Conservation (phyloP, 176 grass and related monocot genomes). For the Guadua angustifolia region DNA sequence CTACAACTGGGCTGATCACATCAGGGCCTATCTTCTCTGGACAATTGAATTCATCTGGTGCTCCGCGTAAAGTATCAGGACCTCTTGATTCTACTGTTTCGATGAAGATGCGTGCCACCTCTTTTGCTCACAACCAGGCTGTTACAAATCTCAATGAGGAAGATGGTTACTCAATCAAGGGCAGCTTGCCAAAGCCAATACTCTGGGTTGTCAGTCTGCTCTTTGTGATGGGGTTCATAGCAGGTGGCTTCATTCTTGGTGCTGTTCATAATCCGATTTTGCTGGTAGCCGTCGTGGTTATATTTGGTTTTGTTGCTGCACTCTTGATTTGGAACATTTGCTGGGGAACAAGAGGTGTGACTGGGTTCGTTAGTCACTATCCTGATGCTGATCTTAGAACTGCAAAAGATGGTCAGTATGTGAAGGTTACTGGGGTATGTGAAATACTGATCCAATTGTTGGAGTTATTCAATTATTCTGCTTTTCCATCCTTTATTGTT, state of each 20-base stretch:
- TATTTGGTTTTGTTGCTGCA: conserved; percentile 59
- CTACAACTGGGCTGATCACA: conserved; percentile 84
- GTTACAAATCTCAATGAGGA: conserved; percentile 67
- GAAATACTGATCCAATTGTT: conserved; percentile 23
- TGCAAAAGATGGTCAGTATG: conserved; percentile 78
- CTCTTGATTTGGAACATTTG: conserved; percentile 69
- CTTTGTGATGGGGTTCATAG: conserved; percentile 65
- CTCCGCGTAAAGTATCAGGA: conserved; percentile 61
- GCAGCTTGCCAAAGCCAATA: conserved; percentile 57
- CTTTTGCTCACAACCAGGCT: conserved; percentile 70
- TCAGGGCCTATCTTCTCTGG: conserved; percentile 78
- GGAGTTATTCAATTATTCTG: conserved; percentile 18
- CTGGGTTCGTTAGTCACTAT: conserved; percentile 60
- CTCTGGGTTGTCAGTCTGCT: conserved; percentile 59
- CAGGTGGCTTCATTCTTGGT: conserved; percentile 71
- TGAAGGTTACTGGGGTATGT: conserved; percentile 93
- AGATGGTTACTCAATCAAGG: conserved; percentile 62
- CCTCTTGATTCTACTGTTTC: conserved; percentile 57
- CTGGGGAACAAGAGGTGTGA: conserved; percentile 63
- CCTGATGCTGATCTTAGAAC: conserved; percentile 90
- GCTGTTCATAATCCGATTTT: conserved; percentile 62
- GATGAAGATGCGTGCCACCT: conserved; percentile 59
- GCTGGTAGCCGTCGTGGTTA: conserved; percentile 55
- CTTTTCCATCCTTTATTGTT: neutral
- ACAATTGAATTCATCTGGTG: conserved; percentile 62